Percentiles rank a stretch among this genome's conserved stretches.
Conservation (phyloP, 129 eudicot genomes). For the Escallonia herrerae region DNA sequence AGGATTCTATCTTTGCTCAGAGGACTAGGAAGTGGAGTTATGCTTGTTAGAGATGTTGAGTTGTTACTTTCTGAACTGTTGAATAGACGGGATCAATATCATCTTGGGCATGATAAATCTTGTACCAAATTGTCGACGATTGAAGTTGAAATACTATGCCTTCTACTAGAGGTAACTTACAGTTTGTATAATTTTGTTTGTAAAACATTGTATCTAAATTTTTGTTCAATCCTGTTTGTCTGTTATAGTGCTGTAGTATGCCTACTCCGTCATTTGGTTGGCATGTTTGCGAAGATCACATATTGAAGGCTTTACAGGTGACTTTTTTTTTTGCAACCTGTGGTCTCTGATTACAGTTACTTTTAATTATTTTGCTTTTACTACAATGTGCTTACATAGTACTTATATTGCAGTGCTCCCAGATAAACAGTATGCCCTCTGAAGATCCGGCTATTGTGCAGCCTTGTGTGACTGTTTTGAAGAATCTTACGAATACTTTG, state of each 20-base stretch:
- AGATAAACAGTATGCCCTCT: conserved; percentile 41
- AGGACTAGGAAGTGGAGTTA: conserved; percentile 61
- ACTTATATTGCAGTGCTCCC: conserved; percentile 11
- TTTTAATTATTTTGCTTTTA: not conserved
- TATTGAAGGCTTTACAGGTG: conserved; percentile 69
- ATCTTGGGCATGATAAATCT: conserved; percentile 25
- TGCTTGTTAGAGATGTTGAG: conserved; percentile 45
- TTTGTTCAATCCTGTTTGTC: not conserved
- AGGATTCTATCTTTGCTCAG: conserved; percentile 60
- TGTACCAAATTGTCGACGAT: conserved; percentile 34
- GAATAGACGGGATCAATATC: conserved; percentile 35
- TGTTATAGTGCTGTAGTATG: conserved; percentile 43
- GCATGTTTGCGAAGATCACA: conserved; percentile 29
- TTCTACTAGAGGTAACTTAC: conserved; percentile 58
- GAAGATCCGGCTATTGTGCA: conserved; percentile 53
- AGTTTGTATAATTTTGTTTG: not conserved
- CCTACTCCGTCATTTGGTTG: conserved; percentile 33
- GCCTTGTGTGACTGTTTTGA: conserved; percentile 71
- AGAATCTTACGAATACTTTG: conserved; percentile 40
- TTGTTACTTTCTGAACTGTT: conserved; percentile 51
- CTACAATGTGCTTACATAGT: not conserved
- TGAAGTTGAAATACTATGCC: conserved; percentile 67
- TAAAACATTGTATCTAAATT: not conserved
- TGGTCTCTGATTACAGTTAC: not conserved
- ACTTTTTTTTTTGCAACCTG: conserved; percentile 4